Base-by-base conservation (phyloP, 2,329 filamentous ascomycete genomes). In the Botryotinia narcissicola region DNA sequence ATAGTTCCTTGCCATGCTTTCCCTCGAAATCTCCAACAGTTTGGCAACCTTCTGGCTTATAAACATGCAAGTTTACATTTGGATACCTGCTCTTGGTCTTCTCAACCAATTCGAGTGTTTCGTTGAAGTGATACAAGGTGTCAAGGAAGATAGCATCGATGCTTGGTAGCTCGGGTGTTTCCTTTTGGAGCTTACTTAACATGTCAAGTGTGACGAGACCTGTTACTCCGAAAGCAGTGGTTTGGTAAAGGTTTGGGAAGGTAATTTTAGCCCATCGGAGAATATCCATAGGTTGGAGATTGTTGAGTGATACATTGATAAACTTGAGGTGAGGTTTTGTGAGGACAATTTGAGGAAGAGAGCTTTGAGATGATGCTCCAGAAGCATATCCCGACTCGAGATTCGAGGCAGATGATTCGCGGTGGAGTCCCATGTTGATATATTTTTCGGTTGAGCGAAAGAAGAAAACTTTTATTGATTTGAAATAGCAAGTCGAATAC, bases 241-340 rank as follows among this genome's bases (percentile, higher is more conserved):
- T 93, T 83, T 96, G 93, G 85, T 90, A 98, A 62, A 98, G 89
- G 81, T 92, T 92, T 80, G 96, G 96, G 79, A 99, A 92, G 79
- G 95, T 92, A 79, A 93, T 91, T 81, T 95, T 92, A 87, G 92
- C 94, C 92, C 97, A 98, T 84, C 91, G 92, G 75, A 99, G 89
- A 79, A 98, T 92, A 77, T 98, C 95, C 87, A 95, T 87, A 75
- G 96, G 93, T 81, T 95, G 90, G 83, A 98, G 92, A 81, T 91
- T 89, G 83, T 96, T 93, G 78, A 99, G 86, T 83, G 97, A 94
- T 76, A 90, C 85, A 87, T 99, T 99, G 82, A 99, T 88, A 83
- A 95, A 95, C 80, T 93, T 91, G 78, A 98, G 87, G 83, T 99
- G 95, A 76, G 92, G 89, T 82, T 92, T 92, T 77, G 93, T 95